Percentiles rank a stretch among this genome's conserved stretches.
phyloP scores from a whole-genome alignment of 2,329 filamentous ascomycete species.

The Pseudogymnoascus sp. region DNA sequence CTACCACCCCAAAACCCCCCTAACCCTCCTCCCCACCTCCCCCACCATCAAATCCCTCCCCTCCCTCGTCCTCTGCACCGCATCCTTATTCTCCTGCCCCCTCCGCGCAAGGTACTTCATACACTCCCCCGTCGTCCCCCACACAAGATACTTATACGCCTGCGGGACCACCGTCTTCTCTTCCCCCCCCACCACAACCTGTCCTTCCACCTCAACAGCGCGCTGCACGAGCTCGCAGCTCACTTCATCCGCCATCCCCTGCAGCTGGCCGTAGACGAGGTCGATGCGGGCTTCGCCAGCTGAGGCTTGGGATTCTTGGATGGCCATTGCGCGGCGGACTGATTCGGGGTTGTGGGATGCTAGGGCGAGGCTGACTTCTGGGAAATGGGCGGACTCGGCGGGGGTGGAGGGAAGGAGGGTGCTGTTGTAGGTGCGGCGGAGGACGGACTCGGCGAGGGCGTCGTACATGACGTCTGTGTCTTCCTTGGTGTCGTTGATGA shows the following conservation, averaged over 20 bases:
- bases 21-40: conserved; percentile 51
- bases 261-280: conserved; percentile 66
- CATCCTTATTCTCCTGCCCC: conserved; percentile 67
- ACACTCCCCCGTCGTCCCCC: conserved; percentile 68
- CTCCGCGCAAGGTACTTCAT: conserved; percentile 63
- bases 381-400: conserved; percentile 29
- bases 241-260: conserved; percentile 94
- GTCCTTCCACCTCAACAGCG: not conserved
- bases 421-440: conserved; percentile 53
- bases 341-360: conserved; percentile 76
- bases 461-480: conserved; percentile 68
- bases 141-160: conserved; percentile 60
- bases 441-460: conserved; percentile 55
- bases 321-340: conserved; percentile 47
- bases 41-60: conserved; percentile 54
- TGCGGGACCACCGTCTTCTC: conserved; percentile 35
- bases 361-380: conserved; percentile 56
- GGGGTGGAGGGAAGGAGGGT: conserved; percentile 30
- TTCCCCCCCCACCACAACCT: conserved; percentile 26
- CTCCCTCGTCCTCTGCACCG: conserved; percentile 52
- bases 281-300: conserved; percentile 32
- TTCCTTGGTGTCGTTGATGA: conserved; percentile 64
- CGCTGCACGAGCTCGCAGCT: conserved; percentile 48
- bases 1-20: conserved; percentile 30
- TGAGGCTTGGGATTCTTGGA: conserved; percentile 37